A percentile compares a stretch with the other conserved stretches of the same genome.
Evolutionary conservation across 148 eudicot species (phyloP).

Genomic region (Euryodendron excelsum): DNA sequence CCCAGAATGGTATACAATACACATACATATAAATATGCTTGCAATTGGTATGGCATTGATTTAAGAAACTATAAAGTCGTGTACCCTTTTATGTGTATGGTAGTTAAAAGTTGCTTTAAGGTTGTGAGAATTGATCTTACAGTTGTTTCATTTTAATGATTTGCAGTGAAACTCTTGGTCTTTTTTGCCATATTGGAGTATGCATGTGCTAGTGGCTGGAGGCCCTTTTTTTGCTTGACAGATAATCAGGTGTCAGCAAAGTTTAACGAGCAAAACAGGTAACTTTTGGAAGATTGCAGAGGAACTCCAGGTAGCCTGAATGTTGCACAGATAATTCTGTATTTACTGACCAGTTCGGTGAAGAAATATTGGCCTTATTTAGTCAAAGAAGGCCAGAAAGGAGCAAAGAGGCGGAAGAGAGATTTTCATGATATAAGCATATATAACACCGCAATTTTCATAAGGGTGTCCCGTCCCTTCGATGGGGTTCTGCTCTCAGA

Average conservation of each 20-base stretch:
- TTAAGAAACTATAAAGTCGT: too few species aligned
- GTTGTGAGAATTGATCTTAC: background rate
- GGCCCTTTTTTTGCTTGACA: conserved; percentile 16
- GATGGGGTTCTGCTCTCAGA: conserved; percentile 10
- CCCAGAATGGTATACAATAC: too few species aligned
- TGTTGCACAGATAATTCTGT: conserved; percentile 25
- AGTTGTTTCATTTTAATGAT: background rate
- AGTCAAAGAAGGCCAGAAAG: conserved; percentile 22
- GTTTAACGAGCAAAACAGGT: conserved; percentile 11
- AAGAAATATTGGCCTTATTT: conserved; percentile 24
- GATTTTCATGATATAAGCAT: conserved; percentile 4
- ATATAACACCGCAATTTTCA: conserved; percentile 20
- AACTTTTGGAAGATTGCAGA: conserved; percentile 16
- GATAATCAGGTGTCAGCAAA: conserved; percentile 22
- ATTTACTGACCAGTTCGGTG: conserved; percentile 21
- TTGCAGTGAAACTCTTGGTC: conserved; percentile 34
- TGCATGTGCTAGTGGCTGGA: conserved; percentile 25
- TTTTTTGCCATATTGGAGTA: conserved; percentile 23
- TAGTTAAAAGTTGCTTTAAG: background rate
- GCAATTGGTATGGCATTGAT: too few species aligned
- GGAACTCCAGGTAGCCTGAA: conserved; percentile 14
- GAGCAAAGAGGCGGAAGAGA: background rate
- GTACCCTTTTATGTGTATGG: background rate
- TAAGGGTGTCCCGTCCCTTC: conserved; percentile 18
- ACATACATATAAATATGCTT: too few species aligned